Base-by-base conservation (phyloP, 2,329 filamentous ascomycete species). In the Ophiostoma perfectum region DNA sequence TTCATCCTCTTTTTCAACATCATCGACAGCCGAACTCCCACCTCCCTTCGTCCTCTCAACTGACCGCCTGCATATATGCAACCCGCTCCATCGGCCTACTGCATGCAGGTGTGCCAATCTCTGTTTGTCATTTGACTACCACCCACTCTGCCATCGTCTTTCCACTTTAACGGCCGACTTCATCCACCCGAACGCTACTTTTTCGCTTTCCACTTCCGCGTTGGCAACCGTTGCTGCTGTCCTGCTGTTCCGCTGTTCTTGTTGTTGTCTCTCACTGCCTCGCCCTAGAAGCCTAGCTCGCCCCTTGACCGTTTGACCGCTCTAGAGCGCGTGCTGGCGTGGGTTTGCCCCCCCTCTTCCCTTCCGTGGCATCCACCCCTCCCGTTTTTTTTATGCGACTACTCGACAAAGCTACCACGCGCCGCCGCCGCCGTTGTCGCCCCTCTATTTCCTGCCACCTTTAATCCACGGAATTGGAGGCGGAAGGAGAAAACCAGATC, bases 311-410 rank as follows among this genome's bases (percentile, higher is more conserved):
- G 18, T 64, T 47, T 69, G 68, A 69, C 68, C 68, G 68, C 68
- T 66, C 47, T 42, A 60, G 58, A 68, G 63, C 63, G 67, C 64
- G 68, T 62, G 65, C 60, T 65, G 68, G 68, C 65, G 60, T 69
- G 42, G 65, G 44, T 67, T 69, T 65, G 11, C 49, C 18, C 62
- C 62, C 65, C 65, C 62, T 64, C 65, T 66, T 49, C 65, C 68
- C 18, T 60, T 60, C 60, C 42, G 63, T 27, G 42, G 63, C 63
- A 64, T 64, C 63, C 63, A 64, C 63, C 63, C 63, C 63, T 64
- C 63, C 63, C 63, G 63, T 36, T 47, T 63, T 62, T 58, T 49
- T 42, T 52, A 65, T 27, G 42, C 67, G 60, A 41, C 58, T 62
- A 66, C 64, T 45, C 60, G 47, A 18, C 27, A 60, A 60, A 60